Percentiles rank a stretch among this genome's conserved stretches.
Evolutionary conservation across 495 filamentous ascomycete species (phyloP).

Genomic region (Aspergillus taichungensis): DNA sequence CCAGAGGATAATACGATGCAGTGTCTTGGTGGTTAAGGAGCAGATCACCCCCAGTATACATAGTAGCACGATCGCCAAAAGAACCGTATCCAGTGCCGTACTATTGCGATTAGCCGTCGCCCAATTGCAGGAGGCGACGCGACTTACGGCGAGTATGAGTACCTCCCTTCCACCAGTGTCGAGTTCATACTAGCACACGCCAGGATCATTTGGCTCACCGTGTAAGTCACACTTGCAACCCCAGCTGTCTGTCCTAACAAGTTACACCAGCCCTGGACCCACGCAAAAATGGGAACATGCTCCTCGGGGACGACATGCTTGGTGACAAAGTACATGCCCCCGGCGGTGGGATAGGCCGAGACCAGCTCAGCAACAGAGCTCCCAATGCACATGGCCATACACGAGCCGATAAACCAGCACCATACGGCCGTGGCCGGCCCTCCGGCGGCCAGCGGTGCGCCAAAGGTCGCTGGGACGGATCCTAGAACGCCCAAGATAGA

Average conservation of each 20-base stretch:
- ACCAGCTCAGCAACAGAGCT: constrained; percentile 56
- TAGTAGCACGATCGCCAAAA: constrained; percentile 50
- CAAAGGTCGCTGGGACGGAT: constrained; percentile 61
- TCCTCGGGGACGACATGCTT: constrained; percentile 50
- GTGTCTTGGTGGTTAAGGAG: constrained; percentile 54
- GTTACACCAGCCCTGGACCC: constrained; percentile 57
- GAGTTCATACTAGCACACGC: constrained; percentile 51
- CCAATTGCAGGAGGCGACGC: not conserved
- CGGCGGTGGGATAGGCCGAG: constrained; percentile 55
- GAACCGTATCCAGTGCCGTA: constrained; percentile 52
- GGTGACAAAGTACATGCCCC: constrained; percentile 58
- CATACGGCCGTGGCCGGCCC: constrained; percentile 64
- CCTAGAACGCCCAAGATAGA: constrained; percentile 63
- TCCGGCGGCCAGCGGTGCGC: constrained; percentile 52
- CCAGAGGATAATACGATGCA: constrained; percentile 58
- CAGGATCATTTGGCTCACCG: constrained; percentile 50
- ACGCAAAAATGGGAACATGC: constrained; percentile 50
- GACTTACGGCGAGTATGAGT: constrained; percentile 39
- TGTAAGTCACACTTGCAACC: constrained; percentile 49
- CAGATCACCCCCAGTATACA: constrained; percentile 53
- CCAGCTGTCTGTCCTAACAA: constrained; percentile 53
- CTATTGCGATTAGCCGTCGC: constrained; percentile 24
- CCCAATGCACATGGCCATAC: constrained; percentile 60
- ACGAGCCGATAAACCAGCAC: constrained; percentile 62
- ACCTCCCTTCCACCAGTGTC: constrained; percentile 32